phyloP scores from a whole-genome alignment of 75 land plant genomes.

The Adiantum capillusveneris region DNA sequence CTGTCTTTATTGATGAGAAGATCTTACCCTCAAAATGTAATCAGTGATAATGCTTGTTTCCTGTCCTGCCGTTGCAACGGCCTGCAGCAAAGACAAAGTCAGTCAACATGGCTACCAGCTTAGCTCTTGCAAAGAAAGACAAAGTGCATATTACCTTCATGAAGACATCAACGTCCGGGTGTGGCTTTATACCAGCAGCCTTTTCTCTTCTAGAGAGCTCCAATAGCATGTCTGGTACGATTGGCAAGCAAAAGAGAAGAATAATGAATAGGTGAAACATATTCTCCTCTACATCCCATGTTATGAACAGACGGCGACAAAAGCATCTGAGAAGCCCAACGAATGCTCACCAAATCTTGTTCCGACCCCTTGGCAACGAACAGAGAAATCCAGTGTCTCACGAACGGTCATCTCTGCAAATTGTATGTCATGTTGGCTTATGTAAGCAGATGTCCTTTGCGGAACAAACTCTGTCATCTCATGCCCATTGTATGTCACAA shows the following conservation, averaged over 20 bases:
- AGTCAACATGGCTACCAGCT: too few species aligned
- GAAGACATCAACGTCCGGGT: slow-evolving; percentile 27
- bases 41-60: too few species aligned
- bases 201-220: slow-evolving; percentile 19
- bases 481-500: too few species aligned
- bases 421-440: slow-evolving; percentile 26
- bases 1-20: not conserved
- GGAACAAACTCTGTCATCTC: too few species aligned
- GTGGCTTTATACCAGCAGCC: slow-evolving; percentile 10
- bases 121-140: not conserved
- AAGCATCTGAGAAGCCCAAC: not conserved
- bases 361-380: slow-evolving; percentile 29
- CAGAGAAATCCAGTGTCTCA: slow-evolving; percentile 29
- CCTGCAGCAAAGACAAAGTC: slow-evolving; percentile 65
- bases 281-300: too few species aligned
- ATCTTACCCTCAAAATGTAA: slow-evolving; percentile 59
- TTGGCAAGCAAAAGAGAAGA: not conserved
- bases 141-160: slow-evolving; percentile 11
- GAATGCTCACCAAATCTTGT: slow-evolving; percentile 7
- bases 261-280: not conserved
- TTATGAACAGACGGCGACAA: too few species aligned
- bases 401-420: slow-evolving; percentile 28
- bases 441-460: too few species aligned
- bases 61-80: slow-evolving; percentile 47
- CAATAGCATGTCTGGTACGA: slow-evolving; percentile 7